Evolutionary conservation across 805 yeast species (phyloP), one percentile per base, ranked within the genome.

Genomic region (Hanseniaspora guilliermondii): DNA sequence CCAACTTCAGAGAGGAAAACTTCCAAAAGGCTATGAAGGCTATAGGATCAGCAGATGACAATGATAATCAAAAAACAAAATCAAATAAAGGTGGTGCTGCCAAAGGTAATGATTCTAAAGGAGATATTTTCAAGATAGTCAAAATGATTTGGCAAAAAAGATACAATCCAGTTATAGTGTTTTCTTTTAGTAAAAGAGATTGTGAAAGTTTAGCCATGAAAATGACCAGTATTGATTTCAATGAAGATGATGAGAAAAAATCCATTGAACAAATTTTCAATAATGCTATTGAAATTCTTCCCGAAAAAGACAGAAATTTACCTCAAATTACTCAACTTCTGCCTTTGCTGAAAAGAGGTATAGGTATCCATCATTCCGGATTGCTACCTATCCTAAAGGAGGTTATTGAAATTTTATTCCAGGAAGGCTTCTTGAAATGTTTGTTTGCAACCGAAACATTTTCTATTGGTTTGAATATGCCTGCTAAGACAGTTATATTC

Each of bases 21-120:
- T 93, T 93, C 73, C 99, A 93, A 68, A 91, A 88, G 68, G 97
- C 97, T 0, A 93, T 93, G 98, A 87, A 95, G 1, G 82, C 95
- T 17, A 84, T 93, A 56, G 78, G 87, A 54, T 71, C 76, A 60
- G 86, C 95, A 6, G 65, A 76, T 35, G 71, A 75, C 46, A 72
- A 76, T 36, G 84, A 77, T 58, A 41, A 41, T 9, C 84, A 82
- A 63, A 79, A 78, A 63, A 91, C 91, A 14, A 87, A 87, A 65
- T 77, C 93, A 4, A 84, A 74, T 68, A 88, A 89, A 68, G 96
- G 96, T 55, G 96, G 95, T 39, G 65, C 70, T 4, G 61, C 71
- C 4, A 79, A 79, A 56, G 82, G 80, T 60, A 54, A 49, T 42
- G 86, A 80, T 60, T 81, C 74, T 4, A 73, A 72, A 62, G 80